Base-by-base conservation (phyloP, 2,329 filamentous ascomycete genomes). In the Chrysoporthe austroafricana region DNA sequence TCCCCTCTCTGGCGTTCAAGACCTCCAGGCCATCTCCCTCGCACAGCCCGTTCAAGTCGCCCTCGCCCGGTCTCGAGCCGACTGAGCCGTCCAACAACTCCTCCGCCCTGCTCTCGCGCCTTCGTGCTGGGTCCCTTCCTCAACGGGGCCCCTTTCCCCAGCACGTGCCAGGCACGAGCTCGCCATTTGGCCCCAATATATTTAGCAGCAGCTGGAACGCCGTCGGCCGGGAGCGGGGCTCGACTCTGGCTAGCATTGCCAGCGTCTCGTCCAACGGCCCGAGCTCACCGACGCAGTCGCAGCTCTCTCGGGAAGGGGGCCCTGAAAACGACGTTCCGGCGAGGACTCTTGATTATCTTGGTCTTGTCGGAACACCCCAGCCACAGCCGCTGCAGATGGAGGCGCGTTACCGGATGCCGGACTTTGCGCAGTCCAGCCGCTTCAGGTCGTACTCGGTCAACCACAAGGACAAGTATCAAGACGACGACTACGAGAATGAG, bases 391-490 rank as follows among this genome's bases (percentile, higher is more conserved):
- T 92, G 61, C 91, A 90, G 70, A 82, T 96, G 70, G 89, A 89
- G 54, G 90, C 92, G 2, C 91, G 93, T 71, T 91, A 91, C 74
- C 83, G 95, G 69, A 89, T 90, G 70, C 68, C 68, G 16, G 90
- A 92, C 76, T 86, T 93, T 72, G 91, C 90, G 71, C 91, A 92
- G 73, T 86, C 90, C 57, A 98, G 92, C 77, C 89, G 96, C 63
- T 97, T 98, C 84, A 90, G 96, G 59, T 99, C 96, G 1, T 98
- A 97, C 79, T 99, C 96, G 0, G 96, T 99, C 72, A 99, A 99
- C 79, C 96, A 97, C 66, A 97, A 97, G 79, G 95, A 98, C 77
- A 96, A 96, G 78, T 98, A 98, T 74, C 94, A 92, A 2, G 93
- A 96, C 73, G 91, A 93, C 59, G 94, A 96, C 63, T 91, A 94